phyloP scores from a whole-genome alignment of 2,329 filamentous ascomycete species.

The Grosmannia huntii region DNA sequence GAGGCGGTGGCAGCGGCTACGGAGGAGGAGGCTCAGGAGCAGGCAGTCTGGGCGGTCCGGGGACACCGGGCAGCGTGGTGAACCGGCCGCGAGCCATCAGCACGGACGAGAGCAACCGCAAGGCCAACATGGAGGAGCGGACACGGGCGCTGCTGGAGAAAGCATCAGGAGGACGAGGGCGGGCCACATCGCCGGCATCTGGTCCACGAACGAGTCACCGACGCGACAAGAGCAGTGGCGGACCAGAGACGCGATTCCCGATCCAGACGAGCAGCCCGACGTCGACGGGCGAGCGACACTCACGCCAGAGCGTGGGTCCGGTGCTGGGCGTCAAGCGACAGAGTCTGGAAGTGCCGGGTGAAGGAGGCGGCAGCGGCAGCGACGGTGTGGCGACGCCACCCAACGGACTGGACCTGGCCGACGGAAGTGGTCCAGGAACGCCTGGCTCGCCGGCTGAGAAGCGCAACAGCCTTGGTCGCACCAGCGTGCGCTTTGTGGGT shows the following conservation, averaged over 20 bases:
- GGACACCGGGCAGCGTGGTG: constrained; percentile 6
- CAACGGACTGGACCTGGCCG: constrained; percentile 3
- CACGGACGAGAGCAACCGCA: constrained; percentile 90
- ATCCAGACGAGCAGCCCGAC: constrained; percentile 55
- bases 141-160: constrained; percentile 68
- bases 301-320: constrained; percentile 37
- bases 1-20: background rate
- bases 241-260: constrained; percentile 70
- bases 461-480: constrained; percentile 50
- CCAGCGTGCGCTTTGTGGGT: constrained; percentile 36
- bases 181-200: constrained; percentile 62
- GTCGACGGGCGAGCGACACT: constrained; percentile 34
- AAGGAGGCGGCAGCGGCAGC: constrained; percentile 19
- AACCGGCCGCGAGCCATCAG: constrained; percentile 74
- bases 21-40: background rate
- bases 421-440: background rate
- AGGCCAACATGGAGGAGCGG: constrained; percentile 87
- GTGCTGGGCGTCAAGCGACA: constrained; percentile 42
- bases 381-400: constrained; percentile 16
- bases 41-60: background rate
- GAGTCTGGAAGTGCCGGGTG: constrained; percentile 70
- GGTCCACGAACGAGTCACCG: constrained; percentile 45
- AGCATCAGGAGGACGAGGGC: constrained; percentile 49
- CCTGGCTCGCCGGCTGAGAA: constrained; percentile 35
- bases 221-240: constrained; percentile 66